Conservation (phyloP, 306 rosid species). For the Biancaea sappan region DNA sequence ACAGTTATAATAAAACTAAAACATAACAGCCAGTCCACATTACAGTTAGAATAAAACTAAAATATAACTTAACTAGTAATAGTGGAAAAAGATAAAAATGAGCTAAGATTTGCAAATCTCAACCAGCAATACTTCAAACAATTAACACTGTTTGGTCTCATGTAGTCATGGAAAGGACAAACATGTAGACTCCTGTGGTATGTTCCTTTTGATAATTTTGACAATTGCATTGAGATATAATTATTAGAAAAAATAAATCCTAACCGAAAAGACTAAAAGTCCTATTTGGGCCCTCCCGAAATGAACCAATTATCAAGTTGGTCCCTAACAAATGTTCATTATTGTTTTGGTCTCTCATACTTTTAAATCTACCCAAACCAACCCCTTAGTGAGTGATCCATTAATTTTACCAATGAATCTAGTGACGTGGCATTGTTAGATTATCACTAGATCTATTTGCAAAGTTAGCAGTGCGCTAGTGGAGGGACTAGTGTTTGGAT, state of each 20-base stretch:
- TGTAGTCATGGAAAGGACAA: background rate
- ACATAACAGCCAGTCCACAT: too few relatives aligned
- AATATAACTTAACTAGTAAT: too few relatives aligned
- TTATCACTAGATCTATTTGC: background rate
- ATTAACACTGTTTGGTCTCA: background rate
- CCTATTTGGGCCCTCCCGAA: background rate
- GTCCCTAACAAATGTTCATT: background rate
- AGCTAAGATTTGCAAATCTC: slow-evolving; percentile 19
- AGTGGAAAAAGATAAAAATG: slow-evolving; percentile 19
- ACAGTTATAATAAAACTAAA: too few relatives aligned
- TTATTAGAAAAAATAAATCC: background rate
- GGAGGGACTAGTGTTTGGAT: background rate
- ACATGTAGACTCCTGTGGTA: background rate
- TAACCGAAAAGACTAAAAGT: background rate
- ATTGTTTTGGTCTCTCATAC: background rate
- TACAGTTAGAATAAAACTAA: too few relatives aligned
- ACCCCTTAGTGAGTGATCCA: background rate
- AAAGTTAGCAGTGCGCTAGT: background rate
- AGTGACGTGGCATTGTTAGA: background rate
- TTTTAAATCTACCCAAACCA: background rate
- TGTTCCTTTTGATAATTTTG: background rate
- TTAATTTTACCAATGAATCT: background rate
- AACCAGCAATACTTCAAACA: background rate
- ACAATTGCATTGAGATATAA: background rate
- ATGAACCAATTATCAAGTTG: background rate